Base-by-base conservation (phyloP, 1,284 basidiomycete species). In the Hymenochaete sp. region DNA sequence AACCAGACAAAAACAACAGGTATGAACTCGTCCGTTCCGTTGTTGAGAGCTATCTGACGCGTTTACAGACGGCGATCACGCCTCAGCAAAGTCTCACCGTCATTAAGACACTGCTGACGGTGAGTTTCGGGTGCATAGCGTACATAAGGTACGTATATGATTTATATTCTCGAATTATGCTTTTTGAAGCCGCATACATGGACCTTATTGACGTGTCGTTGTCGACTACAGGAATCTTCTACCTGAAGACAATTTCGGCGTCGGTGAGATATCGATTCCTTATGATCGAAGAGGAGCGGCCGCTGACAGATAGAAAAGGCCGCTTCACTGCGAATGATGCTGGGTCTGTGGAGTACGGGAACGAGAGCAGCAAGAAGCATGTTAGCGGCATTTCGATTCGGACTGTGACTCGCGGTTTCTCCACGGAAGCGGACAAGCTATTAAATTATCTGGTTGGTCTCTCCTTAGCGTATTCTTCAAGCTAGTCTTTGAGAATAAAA, bases 191-290 rank as follows among this genome's bases (percentile, higher is more conserved):
- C 45, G 43, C 38, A 45, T 45, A 49, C 45, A 45, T 33, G 24
- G 38, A 40, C 32, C 10, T 16, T 43, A 18, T 35, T 28, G 13
- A 29, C 16, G 24, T 11, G 38, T 35, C 42, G 18, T 36, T 46
- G 7, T 26, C 45, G 35, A 35, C 32, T 26, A 45, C 54, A 84
- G 82, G 49, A 79, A 82, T 52, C 61, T 90, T 3, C 68, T 90
- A 18, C 83, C 85, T 4, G 77, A 81, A 26, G 83, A 88, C 40
- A 87, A 88, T 54, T 90, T 89, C 56, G 71, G 71, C n/a, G 75
- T 81, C 59, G 79, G 83, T 82, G 13, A 6, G 13, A 51, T 52
- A 67, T 44, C 39, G 38, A 2, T 70, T 71, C 10, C 63, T 66
- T n/a, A 35, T 68, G 68, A n/a, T n/a, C n/a, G n/a, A n/a, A n/a